These are phyloP conservation scores for Paraphaeosphaeria minitans DNA, from an alignment of 2,329 filamentous ascomycete genomes.

Conservation along the genomic window DNA sequence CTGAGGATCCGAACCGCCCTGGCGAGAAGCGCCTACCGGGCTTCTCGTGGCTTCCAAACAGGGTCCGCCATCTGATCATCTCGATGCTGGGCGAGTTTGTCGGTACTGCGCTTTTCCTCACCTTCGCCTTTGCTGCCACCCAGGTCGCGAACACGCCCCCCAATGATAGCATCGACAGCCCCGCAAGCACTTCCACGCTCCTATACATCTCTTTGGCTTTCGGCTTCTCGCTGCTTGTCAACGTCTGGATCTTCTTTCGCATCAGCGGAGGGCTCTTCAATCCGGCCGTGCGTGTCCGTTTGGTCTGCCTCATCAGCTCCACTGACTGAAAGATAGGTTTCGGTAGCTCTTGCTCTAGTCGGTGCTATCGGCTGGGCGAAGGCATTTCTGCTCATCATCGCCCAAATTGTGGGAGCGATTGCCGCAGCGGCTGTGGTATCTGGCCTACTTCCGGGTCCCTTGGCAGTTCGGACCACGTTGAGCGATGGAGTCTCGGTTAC, in stretches of 20 bases:
- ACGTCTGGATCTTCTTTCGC: slow-evolving; percentile 49
- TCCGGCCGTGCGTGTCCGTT: slow-evolving; percentile 42
- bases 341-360: slow-evolving; percentile 54
- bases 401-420: slow-evolving; percentile 54
- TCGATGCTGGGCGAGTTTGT: slow-evolving; percentile 52
- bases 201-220: slow-evolving; percentile 47
- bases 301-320: background rate
- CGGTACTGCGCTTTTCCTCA: slow-evolving; percentile 48
- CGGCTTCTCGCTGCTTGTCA: slow-evolving; percentile 46
- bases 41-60: slow-evolving; percentile 52
- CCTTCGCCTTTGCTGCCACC: slow-evolving; percentile 48
- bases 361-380: slow-evolving; percentile 55
- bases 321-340: slow-evolving; percentile 45
- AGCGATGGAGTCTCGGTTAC: slow-evolving; percentile 48
- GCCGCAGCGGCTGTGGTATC: slow-evolving; percentile 52
- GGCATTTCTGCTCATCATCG: slow-evolving; percentile 49
- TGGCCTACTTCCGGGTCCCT: slow-evolving; percentile 51
- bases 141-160: slow-evolving; percentile 46
- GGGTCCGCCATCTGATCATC: slow-evolving; percentile 50
- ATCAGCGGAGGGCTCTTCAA: slow-evolving; percentile 49
- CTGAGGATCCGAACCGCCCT: slow-evolving; percentile 35
- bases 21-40: slow-evolving; percentile 48
- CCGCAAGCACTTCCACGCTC: slow-evolving; percentile 32
- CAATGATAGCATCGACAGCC: slow-evolving; percentile 16
- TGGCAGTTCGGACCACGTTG: slow-evolving; percentile 54